A percentile compares a stretch with the other conserved stretches of the same genome.
Conservation (phyloP, 352 stramenopile species). For the Thraustochytrium striatum region DNA sequence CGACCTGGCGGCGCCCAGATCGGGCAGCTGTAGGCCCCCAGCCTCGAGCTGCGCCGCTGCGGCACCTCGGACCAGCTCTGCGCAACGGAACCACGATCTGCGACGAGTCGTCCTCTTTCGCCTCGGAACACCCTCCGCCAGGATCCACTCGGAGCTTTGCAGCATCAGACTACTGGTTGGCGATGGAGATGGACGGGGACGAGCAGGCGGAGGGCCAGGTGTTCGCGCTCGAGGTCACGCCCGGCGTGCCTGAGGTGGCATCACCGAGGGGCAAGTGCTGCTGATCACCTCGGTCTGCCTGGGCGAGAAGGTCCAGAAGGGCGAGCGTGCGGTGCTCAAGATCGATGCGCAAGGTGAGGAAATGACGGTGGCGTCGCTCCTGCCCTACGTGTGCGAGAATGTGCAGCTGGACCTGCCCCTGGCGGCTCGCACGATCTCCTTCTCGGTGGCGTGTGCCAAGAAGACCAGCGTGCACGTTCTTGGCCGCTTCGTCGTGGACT, state of each 20-base stretch:
- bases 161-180: too few relatives aligned
- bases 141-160: too few relatives aligned
- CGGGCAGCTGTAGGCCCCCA: too few relatives aligned
- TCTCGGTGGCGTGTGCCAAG: not conserved
- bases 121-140: too few relatives aligned
- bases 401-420: conserved; percentile 25
- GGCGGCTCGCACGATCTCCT: not conserved
- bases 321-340: conserved; percentile 6
- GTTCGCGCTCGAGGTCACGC: not conserved
- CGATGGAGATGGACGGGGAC: not conserved
- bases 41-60: too few relatives aligned
- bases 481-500: conserved; percentile 5
- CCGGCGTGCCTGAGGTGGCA: not conserved
- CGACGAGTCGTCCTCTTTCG: too few relatives aligned
- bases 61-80: too few relatives aligned
- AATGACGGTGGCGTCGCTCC: conserved; percentile 6
- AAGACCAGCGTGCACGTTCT: not conserved
- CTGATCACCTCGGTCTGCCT: conserved; percentile 23
- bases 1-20: too few relatives aligned
- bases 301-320: not conserved
- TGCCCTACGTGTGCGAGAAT: conserved; percentile 20
- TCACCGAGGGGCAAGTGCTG: conserved; percentile 10
- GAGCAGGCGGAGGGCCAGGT: not conserved
- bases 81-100: too few relatives aligned
- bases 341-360: conserved; percentile 5